phyloP scores from a whole-genome alignment of 805 yeast species.

The Candida piceae region DNA sequence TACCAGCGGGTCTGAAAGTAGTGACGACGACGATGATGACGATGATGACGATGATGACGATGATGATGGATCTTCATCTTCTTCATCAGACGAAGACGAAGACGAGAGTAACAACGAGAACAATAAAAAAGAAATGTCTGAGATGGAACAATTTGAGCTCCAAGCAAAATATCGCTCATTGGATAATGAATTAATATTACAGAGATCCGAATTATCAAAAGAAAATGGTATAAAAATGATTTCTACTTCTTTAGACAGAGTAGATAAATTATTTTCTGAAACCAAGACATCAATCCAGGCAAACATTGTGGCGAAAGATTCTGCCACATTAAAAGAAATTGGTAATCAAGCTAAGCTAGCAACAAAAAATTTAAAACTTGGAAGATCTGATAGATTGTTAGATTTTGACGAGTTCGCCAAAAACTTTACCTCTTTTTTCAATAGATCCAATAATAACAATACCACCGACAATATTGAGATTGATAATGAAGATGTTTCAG shows the following conservation, averaged over 20 bases:
- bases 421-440: conserved; percentile 33
- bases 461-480: conserved; percentile 15
- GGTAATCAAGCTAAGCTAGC: conserved; percentile 61
- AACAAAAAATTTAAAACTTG: conserved; percentile 55
- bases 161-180: conserved; percentile 23
- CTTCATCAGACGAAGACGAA: conserved; percentile 8
- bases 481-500: conserved; percentile 8
- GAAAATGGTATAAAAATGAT: conserved; percentile 54
- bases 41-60: conserved; percentile 9
- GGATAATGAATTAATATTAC: conserved; percentile 23
- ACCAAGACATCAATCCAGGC: conserved; percentile 33
- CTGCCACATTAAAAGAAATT: conserved; percentile 56
- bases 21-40: conserved; percentile 8
- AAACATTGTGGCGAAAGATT: conserved; percentile 54
- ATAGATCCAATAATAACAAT: conserved; percentile 22
- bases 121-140: conserved; percentile 16
- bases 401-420: conserved; percentile 42
- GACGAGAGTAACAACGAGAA: conserved; percentile 6
- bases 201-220: conserved; percentile 47
- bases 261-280: conserved; percentile 41
- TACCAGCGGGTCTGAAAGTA: neutral
- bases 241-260: conserved; percentile 36
- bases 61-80: neutral
- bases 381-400: conserved; percentile 47
- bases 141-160: conserved; percentile 22